A percentile compares a stretch with the other conserved stretches of the same genome.
These are phyloP conservation scores for Pichia eremophila DNA, from an alignment of 805 yeast species.

Conservation along the genomic window DNA sequence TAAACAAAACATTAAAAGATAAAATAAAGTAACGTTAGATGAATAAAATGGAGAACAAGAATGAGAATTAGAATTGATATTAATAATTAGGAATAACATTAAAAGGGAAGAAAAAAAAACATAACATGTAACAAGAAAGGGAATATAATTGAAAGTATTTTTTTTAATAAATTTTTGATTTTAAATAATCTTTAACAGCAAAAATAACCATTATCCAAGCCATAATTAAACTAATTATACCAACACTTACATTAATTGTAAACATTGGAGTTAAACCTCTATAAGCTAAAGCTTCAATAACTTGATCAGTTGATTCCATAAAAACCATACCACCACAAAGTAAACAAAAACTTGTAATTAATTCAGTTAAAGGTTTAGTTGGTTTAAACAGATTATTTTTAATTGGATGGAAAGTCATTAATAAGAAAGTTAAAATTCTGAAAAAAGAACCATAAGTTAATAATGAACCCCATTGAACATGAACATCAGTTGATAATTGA, in stretches of 20 bases:
- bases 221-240: constrained; percentile 70
- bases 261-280: constrained; percentile 85
- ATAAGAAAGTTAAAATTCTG: constrained; percentile 53
- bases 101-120: background rate
- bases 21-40: no score
- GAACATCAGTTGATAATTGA: constrained; percentile 65
- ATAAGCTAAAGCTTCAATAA: constrained; percentile 71
- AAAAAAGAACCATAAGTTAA: constrained; percentile 75
- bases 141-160: background rate
- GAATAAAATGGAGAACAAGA: no score
- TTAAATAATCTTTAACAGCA: constrained; percentile 47
- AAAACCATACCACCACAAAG: constrained; percentile 85
- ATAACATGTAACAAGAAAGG: background rate
- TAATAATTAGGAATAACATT: no score
- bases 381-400: constrained; percentile 29
- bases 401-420: constrained; percentile 39
- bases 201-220: constrained; percentile 76
- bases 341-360: constrained; percentile 68
- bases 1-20: no score
- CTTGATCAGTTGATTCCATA: constrained; percentile 86
- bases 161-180: constrained; percentile 5
- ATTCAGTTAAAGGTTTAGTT: constrained; percentile 77
- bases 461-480: constrained; percentile 87
- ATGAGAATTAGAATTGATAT: background rate
- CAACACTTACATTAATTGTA: constrained; percentile 79